Evolutionary conservation across 2,329 filamentous ascomycete species (phyloP).

Genomic region (Cucurbitaria berberidis): DNA sequence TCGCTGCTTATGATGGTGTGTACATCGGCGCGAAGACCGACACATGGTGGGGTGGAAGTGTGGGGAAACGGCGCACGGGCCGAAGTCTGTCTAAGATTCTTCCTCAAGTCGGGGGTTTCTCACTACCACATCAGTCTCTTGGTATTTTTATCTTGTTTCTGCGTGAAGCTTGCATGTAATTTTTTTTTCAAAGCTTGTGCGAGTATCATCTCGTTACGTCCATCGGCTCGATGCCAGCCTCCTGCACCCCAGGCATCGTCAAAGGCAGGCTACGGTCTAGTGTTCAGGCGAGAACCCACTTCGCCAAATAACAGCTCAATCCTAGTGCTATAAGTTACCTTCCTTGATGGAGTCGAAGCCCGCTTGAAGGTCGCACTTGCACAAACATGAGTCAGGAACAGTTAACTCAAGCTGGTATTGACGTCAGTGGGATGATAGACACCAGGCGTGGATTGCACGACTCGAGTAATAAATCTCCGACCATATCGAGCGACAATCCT

Average conservation of each 20-base stretch:
- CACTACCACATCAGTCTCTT: not conserved
- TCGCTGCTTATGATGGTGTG: slow-evolving; percentile 3
- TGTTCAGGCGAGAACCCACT: too few relatives aligned
- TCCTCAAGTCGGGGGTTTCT: too few relatives aligned
- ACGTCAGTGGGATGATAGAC: too few relatives aligned
- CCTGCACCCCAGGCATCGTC: not conserved
- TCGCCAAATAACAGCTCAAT: not conserved
- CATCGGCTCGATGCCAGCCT: not conserved
- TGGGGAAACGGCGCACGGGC: slow-evolving; percentile 21
- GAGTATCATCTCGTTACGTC: not conserved
- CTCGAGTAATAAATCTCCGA: too few relatives aligned
- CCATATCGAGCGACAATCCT: not conserved
- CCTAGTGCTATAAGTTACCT: not conserved
- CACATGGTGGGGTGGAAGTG: slow-evolving; percentile 14
- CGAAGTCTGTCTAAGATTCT: slow-evolving; percentile 6
- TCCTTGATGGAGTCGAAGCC: too few relatives aligned
- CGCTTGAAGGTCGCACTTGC: too few relatives aligned
- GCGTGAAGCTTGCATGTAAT: not conserved
- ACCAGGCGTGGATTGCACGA: too few relatives aligned
- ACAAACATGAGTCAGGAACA: not conserved
- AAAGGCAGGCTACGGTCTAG: not conserved
- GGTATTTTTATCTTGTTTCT: not conserved
- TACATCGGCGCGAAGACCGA: slow-evolving; percentile 18
- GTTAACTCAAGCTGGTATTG: too few relatives aligned
- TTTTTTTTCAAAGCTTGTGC: too few relatives aligned